Evolutionary conservation across 768 basidiomycete genomes (phyloP).

Genomic region (Psilocybe subaeruginosa): DNA sequence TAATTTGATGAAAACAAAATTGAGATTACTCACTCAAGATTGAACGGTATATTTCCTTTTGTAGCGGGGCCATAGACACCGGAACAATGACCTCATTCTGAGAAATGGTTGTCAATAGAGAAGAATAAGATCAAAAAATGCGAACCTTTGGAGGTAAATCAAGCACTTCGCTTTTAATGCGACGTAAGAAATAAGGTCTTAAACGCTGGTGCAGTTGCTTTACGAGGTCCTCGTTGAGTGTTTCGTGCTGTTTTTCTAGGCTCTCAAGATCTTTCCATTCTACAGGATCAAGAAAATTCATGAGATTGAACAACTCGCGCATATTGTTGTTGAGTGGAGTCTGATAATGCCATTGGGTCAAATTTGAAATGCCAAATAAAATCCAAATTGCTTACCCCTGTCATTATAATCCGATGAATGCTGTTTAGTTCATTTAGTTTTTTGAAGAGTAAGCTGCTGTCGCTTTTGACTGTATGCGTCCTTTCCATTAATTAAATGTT

Average conservation of each 20-base stretch:
- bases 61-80: constrained; percentile 82
- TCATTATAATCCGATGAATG: constrained; percentile 85
- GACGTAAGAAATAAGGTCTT: constrained; percentile 90
- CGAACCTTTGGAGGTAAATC: constrained; percentile 88
- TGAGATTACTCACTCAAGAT: constrained; percentile 62
- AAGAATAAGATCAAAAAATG: neutral
- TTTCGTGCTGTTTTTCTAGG: constrained; percentile 75
- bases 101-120: neutral
- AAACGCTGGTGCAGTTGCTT: constrained; percentile 78
- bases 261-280: constrained; percentile 78
- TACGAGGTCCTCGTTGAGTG: constrained; percentile 79
- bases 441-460: constrained; percentile 77
- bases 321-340: constrained; percentile 98
- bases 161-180: constrained; percentile 92
- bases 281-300: constrained; percentile 88
- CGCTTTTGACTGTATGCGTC: constrained; percentile 72
- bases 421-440: constrained; percentile 80
- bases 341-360: constrained; percentile 32
- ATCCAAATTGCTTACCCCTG: constrained; percentile 57
- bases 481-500: constrained; percentile 1
- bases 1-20: constrained; percentile 14
- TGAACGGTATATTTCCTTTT: constrained; percentile 86
- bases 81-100: constrained; percentile 94
- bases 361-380: neutral
- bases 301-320: constrained; percentile 93